Percentiles rank a stretch among this genome's conserved stretches.
These are phyloP conservation scores for Corymbia calophylla DNA, from an alignment of 441 rosid species.

Conservation along the genomic window DNA sequence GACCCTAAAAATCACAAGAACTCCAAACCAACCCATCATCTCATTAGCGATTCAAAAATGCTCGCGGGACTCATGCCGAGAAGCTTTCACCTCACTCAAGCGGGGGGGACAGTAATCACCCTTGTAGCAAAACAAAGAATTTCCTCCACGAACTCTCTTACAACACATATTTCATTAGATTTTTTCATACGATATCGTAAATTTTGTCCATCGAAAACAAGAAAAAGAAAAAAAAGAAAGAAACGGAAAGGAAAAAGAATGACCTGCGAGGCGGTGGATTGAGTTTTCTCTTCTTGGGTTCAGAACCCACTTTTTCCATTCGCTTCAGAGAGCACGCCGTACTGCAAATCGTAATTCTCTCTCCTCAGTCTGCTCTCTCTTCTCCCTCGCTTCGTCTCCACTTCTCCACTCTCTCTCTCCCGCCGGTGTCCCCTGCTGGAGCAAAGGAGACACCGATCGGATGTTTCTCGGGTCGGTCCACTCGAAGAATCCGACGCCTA, in stretches of 20 bases:
- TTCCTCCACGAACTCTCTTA: not conserved
- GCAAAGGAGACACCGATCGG: not conserved
- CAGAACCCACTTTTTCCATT: not conserved
- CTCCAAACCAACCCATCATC: not conserved
- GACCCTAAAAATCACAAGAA: not conserved
- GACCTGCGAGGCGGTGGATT: not conserved
- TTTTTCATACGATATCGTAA: not conserved
- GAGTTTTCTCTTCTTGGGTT: not conserved
- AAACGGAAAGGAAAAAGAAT: not conserved
- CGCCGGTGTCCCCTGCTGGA: not conserved
- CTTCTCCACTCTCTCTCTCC: no score
- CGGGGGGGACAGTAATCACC: not conserved
- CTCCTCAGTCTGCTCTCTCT: not conserved
- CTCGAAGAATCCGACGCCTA: not conserved
- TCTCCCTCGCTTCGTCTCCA: not conserved
- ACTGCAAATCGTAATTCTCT: not conserved
- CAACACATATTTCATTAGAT: not conserved
- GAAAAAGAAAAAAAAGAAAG: not conserved
- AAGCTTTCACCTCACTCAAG: not conserved
- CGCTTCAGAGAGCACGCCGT: not conserved
- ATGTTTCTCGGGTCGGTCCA: not conserved
- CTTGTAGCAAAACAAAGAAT: not conserved
- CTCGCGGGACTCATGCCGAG: not conserved
- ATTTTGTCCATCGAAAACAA: not conserved
- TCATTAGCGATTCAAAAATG: not conserved